These are phyloP conservation scores for Phialophora verrucosa DNA, from an alignment of 2,329 filamentous ascomycete genomes.

Conservation along the genomic window DNA sequence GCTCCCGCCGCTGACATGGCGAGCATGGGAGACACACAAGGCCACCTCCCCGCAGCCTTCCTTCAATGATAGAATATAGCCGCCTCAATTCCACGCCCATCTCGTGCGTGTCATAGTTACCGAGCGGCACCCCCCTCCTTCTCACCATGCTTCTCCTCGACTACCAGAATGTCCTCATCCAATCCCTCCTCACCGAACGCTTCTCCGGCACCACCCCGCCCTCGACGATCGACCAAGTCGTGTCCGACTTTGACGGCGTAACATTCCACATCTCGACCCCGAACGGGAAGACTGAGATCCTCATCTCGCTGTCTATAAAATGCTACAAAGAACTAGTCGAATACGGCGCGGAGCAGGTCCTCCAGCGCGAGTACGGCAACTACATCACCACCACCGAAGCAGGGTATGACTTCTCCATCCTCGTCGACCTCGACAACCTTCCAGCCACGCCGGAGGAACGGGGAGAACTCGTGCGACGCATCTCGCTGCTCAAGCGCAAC, in stretches of 20 bases:
- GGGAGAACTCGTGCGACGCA: constrained; percentile 83
- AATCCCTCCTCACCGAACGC: constrained; percentile 92
- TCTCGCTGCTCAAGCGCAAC: constrained; percentile 94
- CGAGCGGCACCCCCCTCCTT: not conserved
- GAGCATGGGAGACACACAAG: not conserved
- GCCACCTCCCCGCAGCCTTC: not conserved
- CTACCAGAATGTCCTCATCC: constrained; percentile 98
- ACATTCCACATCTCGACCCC: constrained; percentile 98
- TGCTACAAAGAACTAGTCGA: constrained; percentile 91
- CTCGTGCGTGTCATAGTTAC: not conserved
- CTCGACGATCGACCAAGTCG: constrained; percentile 88
- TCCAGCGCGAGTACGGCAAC: constrained; percentile 91
- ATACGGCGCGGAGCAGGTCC: constrained; percentile 89
- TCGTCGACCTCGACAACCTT: constrained; percentile 85
- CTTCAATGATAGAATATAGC: not conserved
- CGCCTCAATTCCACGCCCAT: not conserved
- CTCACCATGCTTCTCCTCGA: constrained; percentile 84
- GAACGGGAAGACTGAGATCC: constrained; percentile 89
- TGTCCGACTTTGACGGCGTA: constrained; percentile 98
- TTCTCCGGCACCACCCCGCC: constrained; percentile 70
- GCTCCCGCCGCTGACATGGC: not conserved
- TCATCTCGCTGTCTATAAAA: constrained; percentile 92
- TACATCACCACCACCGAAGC: constrained; percentile 87
- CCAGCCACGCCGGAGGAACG: constrained; percentile 83
- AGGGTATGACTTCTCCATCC: constrained; percentile 94